These are phyloP conservation scores for Psilocybe cyanescens DNA, from an alignment of 768 basidiomycete species.

Conservation along the genomic window DNA sequence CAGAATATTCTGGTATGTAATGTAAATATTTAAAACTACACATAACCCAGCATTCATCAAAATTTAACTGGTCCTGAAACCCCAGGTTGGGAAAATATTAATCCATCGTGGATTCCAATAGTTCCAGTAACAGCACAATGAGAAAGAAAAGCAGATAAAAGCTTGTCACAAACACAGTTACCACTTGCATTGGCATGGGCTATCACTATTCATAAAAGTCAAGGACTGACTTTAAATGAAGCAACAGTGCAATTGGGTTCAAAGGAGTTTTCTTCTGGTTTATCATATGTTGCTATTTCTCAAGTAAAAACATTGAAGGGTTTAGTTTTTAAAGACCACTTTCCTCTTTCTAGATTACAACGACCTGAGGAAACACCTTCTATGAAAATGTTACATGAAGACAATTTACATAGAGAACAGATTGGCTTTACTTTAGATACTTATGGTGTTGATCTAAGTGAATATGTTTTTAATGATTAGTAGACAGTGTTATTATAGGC, in stretches of 20 bases:
- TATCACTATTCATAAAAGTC: slow-evolving; percentile 79
- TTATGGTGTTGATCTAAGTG: background rate
- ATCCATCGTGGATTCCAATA: too few relatives aligned
- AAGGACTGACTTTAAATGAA: slow-evolving; percentile 65
- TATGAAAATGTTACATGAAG: slow-evolving; percentile 1
- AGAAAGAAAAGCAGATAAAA: background rate
- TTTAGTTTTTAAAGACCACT: too few relatives aligned
- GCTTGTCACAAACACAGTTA: slow-evolving; percentile 37
- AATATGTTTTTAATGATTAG: background rate
- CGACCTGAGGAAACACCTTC: background rate
- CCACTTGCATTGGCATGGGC: slow-evolving; percentile 74
- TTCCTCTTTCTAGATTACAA: background rate
- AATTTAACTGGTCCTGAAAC: too few relatives aligned
- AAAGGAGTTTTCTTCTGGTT: too few relatives aligned
- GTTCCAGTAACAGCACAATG: too few relatives aligned
- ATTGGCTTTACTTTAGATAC: slow-evolving; percentile 7
- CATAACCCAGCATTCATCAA: too few relatives aligned
- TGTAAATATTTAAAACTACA: too few relatives aligned
- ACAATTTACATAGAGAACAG: background rate
- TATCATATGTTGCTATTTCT: too few relatives aligned
- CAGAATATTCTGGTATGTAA: too few relatives aligned
- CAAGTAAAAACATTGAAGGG: too few relatives aligned
- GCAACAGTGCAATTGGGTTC: slow-evolving; percentile 12
- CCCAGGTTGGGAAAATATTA: too few relatives aligned
- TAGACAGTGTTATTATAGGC: background rate